Evolutionary conservation across 1,139 yeast genomes (phyloP), one percentile per base, ranked within the genome.

Genomic region (Insectozyma bohioensis): DNA sequence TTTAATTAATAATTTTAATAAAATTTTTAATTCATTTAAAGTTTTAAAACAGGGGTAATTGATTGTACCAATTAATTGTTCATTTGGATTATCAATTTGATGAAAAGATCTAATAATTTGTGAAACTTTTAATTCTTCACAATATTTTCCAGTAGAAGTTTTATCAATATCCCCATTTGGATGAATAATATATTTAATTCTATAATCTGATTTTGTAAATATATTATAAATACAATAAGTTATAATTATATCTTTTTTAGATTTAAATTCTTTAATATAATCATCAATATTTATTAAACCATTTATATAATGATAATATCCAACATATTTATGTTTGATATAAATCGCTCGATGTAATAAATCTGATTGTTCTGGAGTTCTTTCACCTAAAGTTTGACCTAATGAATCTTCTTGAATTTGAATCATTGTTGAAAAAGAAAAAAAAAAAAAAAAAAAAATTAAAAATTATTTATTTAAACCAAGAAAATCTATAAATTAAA

Each of bases 171-270:
- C 21, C 4, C 29, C 23, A 20, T 56, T 52, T 4, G 56, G 51
- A 10, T 53, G 51, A 5, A 67, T 46, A 13, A 64, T 55, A 36
- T 49, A 60, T 26, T 61, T 54, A 9, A 59, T 71, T 49, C 61
- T 64, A 34, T 75, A 54, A 46, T 76, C 82, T 13, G 72, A 64
- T 40, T 59, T 67, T 29, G 58, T 52, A 46, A 76, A 75, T 20
- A 72, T 52, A 43, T 76, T 76, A 48, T 70, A 76, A 6, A 66
- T 45, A 42, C 80, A 75, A 41, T 62, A 74, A 0, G 76, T 71
- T 3, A 71, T 70, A 18, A 72, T 58, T 43, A 61, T 52, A 26
- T 65, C 72, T 23, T 56, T 46, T 43, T 58, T 46, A 46, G 51
- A 30, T 7, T 32, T 20, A n/a, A 54, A 43, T 10, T 47, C 48